Percentiles rank a stretch among this genome's conserved stretches.
Conservation (phyloP, 2,329 filamentous ascomycete genomes). For the Cladosporium sphaerospermum region DNA sequence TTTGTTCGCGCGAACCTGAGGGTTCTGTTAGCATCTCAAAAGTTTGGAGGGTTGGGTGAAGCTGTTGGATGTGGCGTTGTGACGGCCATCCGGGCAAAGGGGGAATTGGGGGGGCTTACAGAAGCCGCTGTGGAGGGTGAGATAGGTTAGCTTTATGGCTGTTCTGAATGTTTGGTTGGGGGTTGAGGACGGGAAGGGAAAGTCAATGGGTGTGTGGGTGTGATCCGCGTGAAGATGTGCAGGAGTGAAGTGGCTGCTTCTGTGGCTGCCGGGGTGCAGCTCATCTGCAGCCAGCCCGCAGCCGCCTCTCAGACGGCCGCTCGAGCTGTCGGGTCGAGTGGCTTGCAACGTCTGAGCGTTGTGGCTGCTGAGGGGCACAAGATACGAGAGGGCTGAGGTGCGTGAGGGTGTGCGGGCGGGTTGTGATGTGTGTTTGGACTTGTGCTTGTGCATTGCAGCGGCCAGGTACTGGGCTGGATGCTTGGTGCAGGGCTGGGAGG, state of each 20-base stretch:
- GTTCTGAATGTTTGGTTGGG: not conserved
- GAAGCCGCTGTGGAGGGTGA: conserved; percentile 13
- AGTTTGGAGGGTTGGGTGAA: not conserved
- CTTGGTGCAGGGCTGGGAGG: no score
- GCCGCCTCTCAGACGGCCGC: not conserved
- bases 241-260: not conserved
- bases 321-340: no score
- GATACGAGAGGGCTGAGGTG: not conserved
- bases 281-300: not conserved
- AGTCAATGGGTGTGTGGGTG: no score
- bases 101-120: conserved; percentile 4
- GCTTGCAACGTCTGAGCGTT: not conserved
- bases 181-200: no score
- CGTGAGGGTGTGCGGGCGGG: not conserved
- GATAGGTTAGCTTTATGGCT: not conserved
- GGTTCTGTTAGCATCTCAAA: not conserved
- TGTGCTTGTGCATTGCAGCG: no score
- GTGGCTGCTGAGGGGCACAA: not conserved
- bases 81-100: not conserved
- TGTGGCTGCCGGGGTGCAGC: not conserved
- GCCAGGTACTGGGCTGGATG: no score
- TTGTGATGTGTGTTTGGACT: no score
- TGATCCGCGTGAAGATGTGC: not conserved
- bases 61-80: not conserved
- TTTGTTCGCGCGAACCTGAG: conserved; percentile 62